Evolutionary conservation across 306 rosid genomes (phyloP).

Genomic region (Quercus variabilis): DNA sequence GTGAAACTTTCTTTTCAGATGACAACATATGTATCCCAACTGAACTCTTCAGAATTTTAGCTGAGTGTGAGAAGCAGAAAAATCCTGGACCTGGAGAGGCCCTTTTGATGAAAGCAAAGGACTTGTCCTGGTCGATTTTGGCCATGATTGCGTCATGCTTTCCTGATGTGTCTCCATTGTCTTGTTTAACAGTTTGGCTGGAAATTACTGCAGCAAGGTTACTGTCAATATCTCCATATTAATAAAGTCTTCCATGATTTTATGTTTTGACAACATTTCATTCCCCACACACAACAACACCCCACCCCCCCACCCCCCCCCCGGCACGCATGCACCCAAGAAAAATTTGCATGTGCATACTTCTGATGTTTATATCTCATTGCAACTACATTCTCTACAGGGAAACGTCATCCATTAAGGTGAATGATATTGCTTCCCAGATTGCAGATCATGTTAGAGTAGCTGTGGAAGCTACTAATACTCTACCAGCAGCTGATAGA

Average conservation of each 20-base stretch:
- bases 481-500: slow-evolving; percentile 60
- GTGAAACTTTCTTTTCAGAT: slow-evolving; percentile 50
- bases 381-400: slow-evolving; percentile 47
- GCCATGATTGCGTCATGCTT: slow-evolving; percentile 97
- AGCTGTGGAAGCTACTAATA: slow-evolving; percentile 86
- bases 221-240: slow-evolving; percentile 18
- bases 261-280: slow-evolving; percentile 13
- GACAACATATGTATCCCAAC: slow-evolving; percentile 66
- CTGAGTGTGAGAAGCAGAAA: slow-evolving; percentile 75
- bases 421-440: slow-evolving; percentile 88
- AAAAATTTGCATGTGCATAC: not conserved
- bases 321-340: not conserved
- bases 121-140: slow-evolving; percentile 91
- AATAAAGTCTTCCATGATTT: slow-evolving; percentile 22
- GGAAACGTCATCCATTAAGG: slow-evolving; percentile 94
- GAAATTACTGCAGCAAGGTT: slow-evolving; percentile 99
- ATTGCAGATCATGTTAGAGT: slow-evolving; percentile 80
- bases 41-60: slow-evolving; percentile 86
- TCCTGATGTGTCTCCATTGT: slow-evolving; percentile 81
- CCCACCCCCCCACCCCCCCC: not conserved
- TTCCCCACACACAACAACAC: not conserved
- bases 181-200: slow-evolving; percentile 88
- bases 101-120: slow-evolving; percentile 85
- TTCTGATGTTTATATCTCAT: slow-evolving; percentile 20
- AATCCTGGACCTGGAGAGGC: slow-evolving; percentile 87